Base-by-base conservation (phyloP, 345 rosid species). In the Heritiera fomes region DNA sequence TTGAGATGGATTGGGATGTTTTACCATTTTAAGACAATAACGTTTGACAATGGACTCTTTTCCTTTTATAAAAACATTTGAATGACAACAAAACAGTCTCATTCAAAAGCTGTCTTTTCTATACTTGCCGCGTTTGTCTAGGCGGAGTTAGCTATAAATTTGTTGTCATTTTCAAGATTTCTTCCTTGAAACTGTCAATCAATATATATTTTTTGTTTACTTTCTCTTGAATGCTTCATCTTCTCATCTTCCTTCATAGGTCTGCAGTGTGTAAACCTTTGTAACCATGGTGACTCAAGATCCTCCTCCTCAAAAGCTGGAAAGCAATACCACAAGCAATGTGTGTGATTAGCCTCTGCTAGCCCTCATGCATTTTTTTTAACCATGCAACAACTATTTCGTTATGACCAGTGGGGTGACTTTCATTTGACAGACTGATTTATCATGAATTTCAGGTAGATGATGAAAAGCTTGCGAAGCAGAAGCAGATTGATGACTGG, bases 401-500 rank as follows among this genome's bases (percentile, higher is more conserved):
- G 4, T 9, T 23, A 11, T 14, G 15, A 23, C 5, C 34, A 9
- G 2, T 20, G 43, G 43, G 43, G 5, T 40, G 43, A n/a, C 28
- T 45, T 20, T 8, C 5, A 67, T 45, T 45, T 45, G 17, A 46
- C 47, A 40, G 28, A 65, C 15, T 50, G 45, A 52, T 9, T 50
- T 28, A 3, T 50, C 20, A 30, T 52, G 14, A 30, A 50, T 72
- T 72, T 18, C 78, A 75, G 78, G 53, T 45, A 4, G 71, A 62
- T 41, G 67, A 60, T 17, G 59, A 5, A 30, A 43, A 28, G 67
- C 69, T 75, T 0, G 40, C 41, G 5, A 60, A n/a, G 49, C 73
- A 77, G 64, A 67, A 77, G 65, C 60, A 72, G 7, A 41, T 81
- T 3, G 76, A 71, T 46, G 66, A 49, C 17, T 86, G 88, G 86